Percentiles rank a stretch among this genome's conserved stretches.
phyloP scores from a whole-genome alignment of 805 yeast genomes.

The Tetrapisispora phaffii region DNA sequence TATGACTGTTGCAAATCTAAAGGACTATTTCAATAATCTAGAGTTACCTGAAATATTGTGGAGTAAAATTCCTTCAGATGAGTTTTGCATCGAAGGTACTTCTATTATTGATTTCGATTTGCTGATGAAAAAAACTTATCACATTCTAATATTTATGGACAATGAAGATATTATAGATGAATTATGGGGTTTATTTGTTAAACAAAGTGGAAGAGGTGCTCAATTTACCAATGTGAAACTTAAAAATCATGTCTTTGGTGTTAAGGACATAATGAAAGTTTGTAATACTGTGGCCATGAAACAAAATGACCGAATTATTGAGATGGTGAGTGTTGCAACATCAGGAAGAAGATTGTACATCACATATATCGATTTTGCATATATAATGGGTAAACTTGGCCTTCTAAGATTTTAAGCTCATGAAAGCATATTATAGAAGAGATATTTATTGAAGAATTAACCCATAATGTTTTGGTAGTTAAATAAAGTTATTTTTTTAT shows the following conservation, averaged over 20 bases:
- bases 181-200: constrained; percentile 34
- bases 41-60: constrained; percentile 26
- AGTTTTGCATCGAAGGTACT: constrained; percentile 33
- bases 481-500: too few relatives aligned
- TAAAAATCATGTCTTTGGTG: constrained; percentile 23
- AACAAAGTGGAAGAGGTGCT: constrained; percentile 18
- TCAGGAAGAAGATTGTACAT: constrained; percentile 31
- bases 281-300: constrained; percentile 29
- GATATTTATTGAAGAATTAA: too few relatives aligned
- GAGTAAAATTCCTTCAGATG: constrained; percentile 20
- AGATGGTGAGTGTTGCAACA: constrained; percentile 38
- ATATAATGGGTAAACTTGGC: constrained; percentile 41
- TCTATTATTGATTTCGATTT: constrained; percentile 41
- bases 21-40: constrained; percentile 23
- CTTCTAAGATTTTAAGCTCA: constrained; percentile 23
- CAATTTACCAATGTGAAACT: constrained; percentile 15
- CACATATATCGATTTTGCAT: constrained; percentile 39
- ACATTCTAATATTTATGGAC: constrained; percentile 33
- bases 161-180: constrained; percentile 31
- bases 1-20: constrained; percentile 28
- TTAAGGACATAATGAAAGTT: constrained; percentile 32
- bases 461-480: too few relatives aligned
- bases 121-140: constrained; percentile 33
- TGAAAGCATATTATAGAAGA: neutral
- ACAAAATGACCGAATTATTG: constrained; percentile 28